A percentile compares a stretch with the other conserved stretches of the same genome.
Conservation (phyloP, 306 rosid genomes). For the Arachis hypogaea region DNA sequence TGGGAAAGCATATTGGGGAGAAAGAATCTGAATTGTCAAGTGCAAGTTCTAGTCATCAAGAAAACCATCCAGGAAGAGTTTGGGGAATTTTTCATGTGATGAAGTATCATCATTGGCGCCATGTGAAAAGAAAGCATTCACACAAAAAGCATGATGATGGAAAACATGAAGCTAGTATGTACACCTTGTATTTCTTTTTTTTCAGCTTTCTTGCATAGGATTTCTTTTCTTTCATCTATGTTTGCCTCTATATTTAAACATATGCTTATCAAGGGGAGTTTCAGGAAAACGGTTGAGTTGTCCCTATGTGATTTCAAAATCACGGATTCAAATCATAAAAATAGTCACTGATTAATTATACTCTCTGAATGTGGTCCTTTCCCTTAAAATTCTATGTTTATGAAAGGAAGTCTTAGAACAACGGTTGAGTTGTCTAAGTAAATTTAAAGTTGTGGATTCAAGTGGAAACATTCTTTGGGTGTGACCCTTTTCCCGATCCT, state of each 20-base stretch:
- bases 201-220: neutral
- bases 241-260: neutral
- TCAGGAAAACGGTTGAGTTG: too few species aligned
- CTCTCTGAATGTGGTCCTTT: too few species aligned
- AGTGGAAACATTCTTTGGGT: too few species aligned
- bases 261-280: too few species aligned
- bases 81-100: slow-evolving; percentile 65
- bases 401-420: too few species aligned
- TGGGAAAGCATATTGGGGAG: slow-evolving; percentile 48
- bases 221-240: neutral
- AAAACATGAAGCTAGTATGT: slow-evolving; percentile 39
- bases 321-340: too few species aligned
- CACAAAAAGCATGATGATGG: slow-evolving; percentile 36
- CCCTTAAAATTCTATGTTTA: too few species aligned
- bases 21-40: slow-evolving; percentile 25
- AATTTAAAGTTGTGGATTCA: too few species aligned
- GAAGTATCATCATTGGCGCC: slow-evolving; percentile 70
- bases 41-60: slow-evolving; percentile 24
- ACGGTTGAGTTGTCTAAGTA: too few species aligned
- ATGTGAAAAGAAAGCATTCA: slow-evolving; percentile 54
- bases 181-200: neutral
- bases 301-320: too few species aligned
- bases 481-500: too few species aligned
- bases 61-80: slow-evolving; percentile 49
- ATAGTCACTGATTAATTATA: too few species aligned